A percentile compares a stretch with the other conserved stretches of the same genome.
phyloP scores from a whole-genome alignment of 2,329 filamentous ascomycete species.

The Ophiocordyceps camponoti-leonardi region DNA sequence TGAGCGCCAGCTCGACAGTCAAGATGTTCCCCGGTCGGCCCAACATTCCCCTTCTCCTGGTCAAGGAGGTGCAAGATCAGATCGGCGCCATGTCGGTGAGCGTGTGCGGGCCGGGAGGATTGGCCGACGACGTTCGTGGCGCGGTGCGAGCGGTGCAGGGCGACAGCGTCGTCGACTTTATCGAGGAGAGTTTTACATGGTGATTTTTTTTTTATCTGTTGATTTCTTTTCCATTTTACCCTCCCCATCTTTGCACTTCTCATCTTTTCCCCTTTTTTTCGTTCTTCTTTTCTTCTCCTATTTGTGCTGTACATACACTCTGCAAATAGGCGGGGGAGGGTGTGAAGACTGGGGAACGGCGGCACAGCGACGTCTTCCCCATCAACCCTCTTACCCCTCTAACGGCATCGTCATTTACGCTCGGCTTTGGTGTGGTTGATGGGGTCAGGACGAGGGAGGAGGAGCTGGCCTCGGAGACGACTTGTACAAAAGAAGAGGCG shows the following conservation, averaged over 20 bases:
- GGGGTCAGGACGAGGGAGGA: neutral
- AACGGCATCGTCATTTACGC: neutral
- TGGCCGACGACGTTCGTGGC: constrained; percentile 59
- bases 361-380: neutral
- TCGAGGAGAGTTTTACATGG: constrained; percentile 64
- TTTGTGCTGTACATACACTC: neutral
- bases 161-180: constrained; percentile 50
- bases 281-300: neutral
- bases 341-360: neutral
- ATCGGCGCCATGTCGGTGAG: constrained; percentile 79
- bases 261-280: neutral
- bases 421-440: neutral
- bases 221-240: constrained; percentile 1
- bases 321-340: neutral
- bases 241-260: constrained; percentile 2
- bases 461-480: neutral
- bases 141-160: constrained; percentile 49
- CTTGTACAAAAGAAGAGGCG: neutral
- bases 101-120: constrained; percentile 57
- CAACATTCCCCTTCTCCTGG: constrained; percentile 61
- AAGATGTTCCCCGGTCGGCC: constrained; percentile 87
- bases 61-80: constrained; percentile 66
- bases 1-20: constrained; percentile 60
- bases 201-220: constrained; percentile 11
- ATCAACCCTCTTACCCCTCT: neutral